Base-by-base conservation (phyloP, 352 stramenopile genomes). In the Plasmopara muralis region DNA sequence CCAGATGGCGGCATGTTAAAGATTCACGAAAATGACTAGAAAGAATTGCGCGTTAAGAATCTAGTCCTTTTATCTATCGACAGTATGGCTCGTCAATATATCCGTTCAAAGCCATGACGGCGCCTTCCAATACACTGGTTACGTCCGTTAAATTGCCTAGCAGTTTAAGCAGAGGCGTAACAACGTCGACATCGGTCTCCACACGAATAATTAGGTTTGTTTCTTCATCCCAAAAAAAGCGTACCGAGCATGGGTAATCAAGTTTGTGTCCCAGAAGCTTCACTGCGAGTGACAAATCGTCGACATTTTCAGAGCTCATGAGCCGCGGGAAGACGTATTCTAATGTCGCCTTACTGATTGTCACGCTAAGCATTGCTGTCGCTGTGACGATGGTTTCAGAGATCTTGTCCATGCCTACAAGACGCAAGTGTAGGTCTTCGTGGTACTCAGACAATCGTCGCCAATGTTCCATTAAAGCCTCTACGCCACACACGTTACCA, bases 151-250 rank as follows among this genome's bases (percentile, higher is more conserved):
- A 20, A 12, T 54, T 65, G 18, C 63, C 60, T 41, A 75, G 37
- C 13, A 68, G 47, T 20, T 35, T 16, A 2, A 70, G 50, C 5
- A 75, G 49, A 8, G 64, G 59, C 9, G 50, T 61, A 6, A 47
- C 39, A 43, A 68, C 56, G 43, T 71, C 62, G 33, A 74, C 52
- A 29, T 72, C 55, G 7, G 57, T 59, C 46, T 63, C 50, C 14
- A 66, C 12, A 45, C 62, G 48, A n/a, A 55, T 43, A 7, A 75
- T 57, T 4, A 68, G 46, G n/a, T 53, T 72, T 10, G 47, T 69
- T 45, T 51, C 64, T 56, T 72, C 60, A 44, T 72, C 60, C 64
- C 66, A 75, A 20, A 70, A 54, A 35, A 75, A 72, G 9, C 60
- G 37, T 18, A 72, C 53, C 0, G 55, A 63, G 55, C 59, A 70